Percentiles rank a stretch among this genome's conserved stretches.
These are phyloP conservation scores for Aspergillus brasiliensis DNA, from an alignment of 2,329 filamentous ascomycete genomes.

Conservation along the genomic window DNA sequence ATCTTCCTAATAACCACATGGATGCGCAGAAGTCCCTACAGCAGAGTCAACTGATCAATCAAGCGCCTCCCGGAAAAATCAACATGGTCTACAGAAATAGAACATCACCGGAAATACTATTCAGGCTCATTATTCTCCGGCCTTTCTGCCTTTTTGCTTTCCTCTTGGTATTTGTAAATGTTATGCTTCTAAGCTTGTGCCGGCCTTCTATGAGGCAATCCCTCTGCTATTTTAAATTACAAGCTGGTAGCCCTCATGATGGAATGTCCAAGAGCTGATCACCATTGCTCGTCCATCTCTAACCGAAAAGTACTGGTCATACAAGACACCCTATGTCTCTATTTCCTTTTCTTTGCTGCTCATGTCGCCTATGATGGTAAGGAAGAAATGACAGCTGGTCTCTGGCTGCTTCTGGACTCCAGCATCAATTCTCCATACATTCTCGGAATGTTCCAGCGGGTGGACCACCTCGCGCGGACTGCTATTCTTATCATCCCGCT, in stretches of 20 bases:
- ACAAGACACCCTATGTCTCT: background rate
- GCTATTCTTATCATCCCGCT: slow-evolving; percentile 1
- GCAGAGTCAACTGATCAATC: background rate
- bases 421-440: background rate
- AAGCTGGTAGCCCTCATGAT: slow-evolving; percentile 1
- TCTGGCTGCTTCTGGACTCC: background rate
- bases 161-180: background rate
- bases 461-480: background rate
- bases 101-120: background rate
- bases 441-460: slow-evolving; percentile 13
- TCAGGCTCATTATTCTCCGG: background rate
- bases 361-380: background rate
- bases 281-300: slow-evolving; percentile 8
- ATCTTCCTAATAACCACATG: slow-evolving; percentile 10
- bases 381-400: slow-evolving; percentile 7
- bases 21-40: background rate
- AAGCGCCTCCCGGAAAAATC: background rate
- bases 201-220: background rate
- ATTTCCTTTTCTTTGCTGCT: background rate
- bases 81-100: background rate
- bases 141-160: background rate
- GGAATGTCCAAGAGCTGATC: slow-evolving; percentile 14
- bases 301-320: background rate
- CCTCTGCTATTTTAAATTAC: no score
- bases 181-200: background rate